Evolutionary conservation across 2,329 filamentous ascomycete genomes (phyloP).

Genomic region (Cladorrhinum sp.): DNA sequence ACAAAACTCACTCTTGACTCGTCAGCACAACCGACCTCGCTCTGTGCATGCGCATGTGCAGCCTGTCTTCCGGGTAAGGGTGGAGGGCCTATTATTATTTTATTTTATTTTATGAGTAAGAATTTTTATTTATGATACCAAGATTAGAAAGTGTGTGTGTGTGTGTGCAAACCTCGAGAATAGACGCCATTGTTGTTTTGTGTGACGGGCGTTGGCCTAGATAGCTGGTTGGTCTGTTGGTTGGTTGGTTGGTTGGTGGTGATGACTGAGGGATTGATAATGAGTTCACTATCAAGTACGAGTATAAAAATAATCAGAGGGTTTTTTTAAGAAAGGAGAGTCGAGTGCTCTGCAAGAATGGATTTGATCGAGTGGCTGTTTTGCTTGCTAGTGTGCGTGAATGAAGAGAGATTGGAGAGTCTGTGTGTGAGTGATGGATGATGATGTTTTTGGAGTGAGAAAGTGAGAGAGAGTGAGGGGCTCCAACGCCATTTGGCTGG

Average conservation of each 20-base stretch:
- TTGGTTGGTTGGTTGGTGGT: not conserved
- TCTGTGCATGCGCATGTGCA: slow-evolving; percentile 77
- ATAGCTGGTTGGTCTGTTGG: too few relatives aligned
- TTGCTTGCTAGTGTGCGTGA: not conserved
- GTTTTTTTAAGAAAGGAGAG: not conserved
- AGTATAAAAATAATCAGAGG: not conserved
- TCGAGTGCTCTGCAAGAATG: not conserved
- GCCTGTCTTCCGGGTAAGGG: slow-evolving; percentile 63
- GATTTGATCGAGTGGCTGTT: not conserved
- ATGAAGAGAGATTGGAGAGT: not conserved
- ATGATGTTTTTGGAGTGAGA: not conserved
- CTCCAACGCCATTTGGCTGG: not conserved
- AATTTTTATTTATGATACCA: not conserved
- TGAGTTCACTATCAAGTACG: not conserved
- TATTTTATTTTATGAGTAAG: slow-evolving; percentile 9
- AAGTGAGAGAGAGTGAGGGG: not conserved
- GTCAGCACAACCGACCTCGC: slow-evolving; percentile 81
- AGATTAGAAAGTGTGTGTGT: not conserved
- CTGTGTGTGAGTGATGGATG: not conserved
- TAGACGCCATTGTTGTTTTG: slow-evolving; percentile 22
- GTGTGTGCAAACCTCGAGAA: slow-evolving; percentile 24
- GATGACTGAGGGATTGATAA: slow-evolving; percentile 9
- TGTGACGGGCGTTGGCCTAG: too few relatives aligned
- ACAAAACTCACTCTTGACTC: slow-evolving; percentile 60
- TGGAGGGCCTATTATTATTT: slow-evolving; percentile 32